These are phyloP conservation scores for Gracilaria gracilis DNA, from an alignment of 23 red algal genomes.

Conservation along the genomic window DNA sequence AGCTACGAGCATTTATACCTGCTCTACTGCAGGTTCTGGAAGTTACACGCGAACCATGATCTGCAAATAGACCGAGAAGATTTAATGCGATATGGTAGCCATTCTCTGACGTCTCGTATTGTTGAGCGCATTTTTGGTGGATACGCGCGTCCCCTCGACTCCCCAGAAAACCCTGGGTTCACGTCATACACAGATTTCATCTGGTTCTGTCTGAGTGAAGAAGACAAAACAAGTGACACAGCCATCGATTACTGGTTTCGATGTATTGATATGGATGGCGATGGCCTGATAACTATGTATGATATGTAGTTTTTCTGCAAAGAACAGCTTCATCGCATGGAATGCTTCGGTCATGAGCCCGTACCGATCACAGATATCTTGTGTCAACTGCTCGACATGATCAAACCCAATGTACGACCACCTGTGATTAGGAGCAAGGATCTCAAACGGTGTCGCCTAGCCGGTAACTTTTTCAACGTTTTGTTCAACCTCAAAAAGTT, in stretches of 20 bases:
- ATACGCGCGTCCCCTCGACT: conserved; percentile 81
- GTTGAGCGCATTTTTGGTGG: conserved; percentile 98
- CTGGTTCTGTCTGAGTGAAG: conserved; percentile 98
- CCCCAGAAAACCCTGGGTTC: conserved; percentile 62
- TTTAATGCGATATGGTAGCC: conserved; percentile 92
- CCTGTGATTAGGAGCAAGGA: conserved; percentile 80
- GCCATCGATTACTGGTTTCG: conserved; percentile 98
- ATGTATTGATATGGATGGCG: conserved; percentile 97
- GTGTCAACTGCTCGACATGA: conserved; percentile 99
- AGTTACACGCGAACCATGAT: conserved; percentile 98
- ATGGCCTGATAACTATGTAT: conserved; percentile 96
- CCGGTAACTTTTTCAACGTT: conserved; percentile 96
- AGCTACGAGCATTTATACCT: conserved; percentile 99
- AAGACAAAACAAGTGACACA: conserved; percentile 97
- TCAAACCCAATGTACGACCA: conserved; percentile 78
- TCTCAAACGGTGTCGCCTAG: conserved; percentile 74
- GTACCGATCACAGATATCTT: conserved; percentile 92
- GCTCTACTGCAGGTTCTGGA: conserved; percentile 99
- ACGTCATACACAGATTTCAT: conserved; percentile 99
- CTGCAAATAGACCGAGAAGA: conserved; percentile 94
- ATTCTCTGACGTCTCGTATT: conserved; percentile 94
- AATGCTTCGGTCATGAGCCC: conserved; percentile 98
- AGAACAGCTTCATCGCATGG: conserved; percentile 99
- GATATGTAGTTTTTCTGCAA: conserved; percentile 98
- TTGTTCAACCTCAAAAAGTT: conserved; percentile 99